Conservation (phyloP, 768 basidiomycete genomes). For the Boletus rubroflammeus region DNA sequence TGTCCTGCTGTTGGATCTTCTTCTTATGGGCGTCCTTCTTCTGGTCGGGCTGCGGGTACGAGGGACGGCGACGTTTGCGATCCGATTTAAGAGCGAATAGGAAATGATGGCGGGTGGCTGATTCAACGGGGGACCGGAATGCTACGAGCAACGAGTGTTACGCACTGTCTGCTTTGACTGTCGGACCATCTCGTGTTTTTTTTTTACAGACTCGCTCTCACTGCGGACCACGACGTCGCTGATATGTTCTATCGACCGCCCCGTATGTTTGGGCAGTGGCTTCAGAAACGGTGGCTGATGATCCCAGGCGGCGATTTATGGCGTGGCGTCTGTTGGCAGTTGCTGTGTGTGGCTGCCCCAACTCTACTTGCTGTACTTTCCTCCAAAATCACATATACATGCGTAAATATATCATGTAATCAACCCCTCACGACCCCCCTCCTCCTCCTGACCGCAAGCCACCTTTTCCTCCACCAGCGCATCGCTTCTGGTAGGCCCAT, state of each 20-base stretch:
- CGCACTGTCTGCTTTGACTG: slow-evolving; percentile 35
- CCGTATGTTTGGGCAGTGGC: slow-evolving; percentile 15
- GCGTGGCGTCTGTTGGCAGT: slow-evolving; percentile 22
- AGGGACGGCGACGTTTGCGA: slow-evolving; percentile 2
- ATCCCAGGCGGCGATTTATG: slow-evolving; percentile 25
- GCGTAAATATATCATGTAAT: slow-evolving; percentile 24
- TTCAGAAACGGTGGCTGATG: slow-evolving; percentile 26
- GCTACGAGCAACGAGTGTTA: slow-evolving; percentile 14
- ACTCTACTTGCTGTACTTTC: no score
- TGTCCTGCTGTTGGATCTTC: slow-evolving; percentile 36
- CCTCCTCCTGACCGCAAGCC: neutral
- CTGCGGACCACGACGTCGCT: neutral
- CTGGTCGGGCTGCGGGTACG: slow-evolving; percentile 34
- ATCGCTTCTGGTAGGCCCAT: slow-evolving; percentile 14
- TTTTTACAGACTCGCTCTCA: slow-evolving; percentile 18
- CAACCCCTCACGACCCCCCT: slow-evolving; percentile 4
- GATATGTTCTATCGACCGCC: slow-evolving; percentile 2
- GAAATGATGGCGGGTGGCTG: slow-evolving; percentile 16
- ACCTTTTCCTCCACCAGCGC: neutral
- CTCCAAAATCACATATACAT: slow-evolving; percentile 14
- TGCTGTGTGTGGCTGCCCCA: slow-evolving; percentile 21
- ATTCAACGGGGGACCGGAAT: slow-evolving; percentile 17
- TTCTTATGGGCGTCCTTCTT: slow-evolving; percentile 43
- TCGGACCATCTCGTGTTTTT: slow-evolving; percentile 26
- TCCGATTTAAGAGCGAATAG: slow-evolving; percentile 1